Percentiles rank a stretch among this genome's conserved stretches.
phyloP scores from a whole-genome alignment of 2,329 filamentous ascomycete species.

The Fusarium veterinarium region DNA sequence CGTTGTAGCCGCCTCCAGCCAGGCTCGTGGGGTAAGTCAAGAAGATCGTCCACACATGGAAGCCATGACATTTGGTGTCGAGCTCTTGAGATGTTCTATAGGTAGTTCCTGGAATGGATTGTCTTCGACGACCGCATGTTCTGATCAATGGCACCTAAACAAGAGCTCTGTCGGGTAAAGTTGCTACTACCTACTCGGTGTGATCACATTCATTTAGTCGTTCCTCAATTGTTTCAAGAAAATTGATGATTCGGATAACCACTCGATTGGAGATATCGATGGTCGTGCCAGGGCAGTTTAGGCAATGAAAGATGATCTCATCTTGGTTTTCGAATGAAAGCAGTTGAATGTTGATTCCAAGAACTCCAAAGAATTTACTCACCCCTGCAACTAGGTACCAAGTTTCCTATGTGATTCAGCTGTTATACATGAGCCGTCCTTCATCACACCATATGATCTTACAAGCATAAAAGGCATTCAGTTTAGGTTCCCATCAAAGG shows the following conservation, averaged over 20 bases:
- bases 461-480: constrained; percentile 29
- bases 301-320: not conserved
- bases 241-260: not conserved
- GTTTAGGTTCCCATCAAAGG: not conserved
- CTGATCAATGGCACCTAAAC: not conserved
- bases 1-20: constrained; percentile 26
- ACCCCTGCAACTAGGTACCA: constrained; percentile 8
- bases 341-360: constrained; percentile 8
- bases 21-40: constrained; percentile 36
- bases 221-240: not conserved
- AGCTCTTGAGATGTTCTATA: not conserved
- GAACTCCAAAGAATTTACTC: constrained; percentile 30
- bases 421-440: constrained; percentile 37
- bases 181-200: not conserved
- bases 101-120: too few species aligned
- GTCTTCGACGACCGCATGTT: not conserved
- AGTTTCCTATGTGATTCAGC: constrained; percentile 2
- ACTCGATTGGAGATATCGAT: not conserved
- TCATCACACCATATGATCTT: constrained; percentile 37
- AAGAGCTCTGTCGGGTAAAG: not conserved
- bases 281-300: not conserved
- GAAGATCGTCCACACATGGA: constrained; percentile 15
- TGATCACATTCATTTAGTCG: not conserved
- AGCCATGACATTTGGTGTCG: constrained; percentile 2
- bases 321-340: constrained; percentile 5